phyloP scores from a whole-genome alignment of 2,329 filamentous ascomycete genomes.

The Chaetomiaceae sp. region DNA sequence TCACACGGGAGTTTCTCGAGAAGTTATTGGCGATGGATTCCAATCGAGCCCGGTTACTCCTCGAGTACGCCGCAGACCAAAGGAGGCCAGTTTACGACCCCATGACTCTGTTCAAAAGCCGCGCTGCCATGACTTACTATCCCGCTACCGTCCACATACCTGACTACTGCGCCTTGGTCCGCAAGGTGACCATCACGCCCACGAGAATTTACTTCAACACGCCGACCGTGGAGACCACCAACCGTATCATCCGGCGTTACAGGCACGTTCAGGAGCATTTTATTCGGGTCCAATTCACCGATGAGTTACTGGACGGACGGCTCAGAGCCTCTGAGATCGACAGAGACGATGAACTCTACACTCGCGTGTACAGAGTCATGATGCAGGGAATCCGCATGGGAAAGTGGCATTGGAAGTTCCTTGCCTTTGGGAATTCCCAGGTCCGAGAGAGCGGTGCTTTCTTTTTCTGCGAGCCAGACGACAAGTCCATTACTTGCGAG shows the following conservation, averaged over 20 bases:
- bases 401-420: constrained; percentile 76
- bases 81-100: constrained; percentile 62
- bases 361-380: constrained; percentile 66
- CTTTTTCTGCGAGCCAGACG: constrained; percentile 66
- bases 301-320: constrained; percentile 63
- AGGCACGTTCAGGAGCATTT: constrained; percentile 69
- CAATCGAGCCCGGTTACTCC: constrained; percentile 56
- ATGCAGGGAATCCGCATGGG: constrained; percentile 77
- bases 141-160: constrained; percentile 51
- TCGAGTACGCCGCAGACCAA: constrained; percentile 69
- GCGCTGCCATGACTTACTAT: constrained; percentile 44
- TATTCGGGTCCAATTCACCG: constrained; percentile 81
- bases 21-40: constrained; percentile 48
- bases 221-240: constrained; percentile 78
- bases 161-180: constrained; percentile 67
- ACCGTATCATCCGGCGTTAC: constrained; percentile 76
- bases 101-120: constrained; percentile 62
- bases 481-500: constrained; percentile 58
- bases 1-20: constrained; percentile 62
- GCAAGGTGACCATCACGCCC: constrained; percentile 76
- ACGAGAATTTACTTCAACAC: constrained; percentile 74
- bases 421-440: constrained; percentile 94
- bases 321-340: constrained; percentile 52
- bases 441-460: constrained; percentile 88
- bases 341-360: constrained; percentile 66